These are phyloP conservation scores for Schizosaccharomyces lindneri DNA, from an alignment of 805 yeast genomes.

Conservation along the genomic window DNA sequence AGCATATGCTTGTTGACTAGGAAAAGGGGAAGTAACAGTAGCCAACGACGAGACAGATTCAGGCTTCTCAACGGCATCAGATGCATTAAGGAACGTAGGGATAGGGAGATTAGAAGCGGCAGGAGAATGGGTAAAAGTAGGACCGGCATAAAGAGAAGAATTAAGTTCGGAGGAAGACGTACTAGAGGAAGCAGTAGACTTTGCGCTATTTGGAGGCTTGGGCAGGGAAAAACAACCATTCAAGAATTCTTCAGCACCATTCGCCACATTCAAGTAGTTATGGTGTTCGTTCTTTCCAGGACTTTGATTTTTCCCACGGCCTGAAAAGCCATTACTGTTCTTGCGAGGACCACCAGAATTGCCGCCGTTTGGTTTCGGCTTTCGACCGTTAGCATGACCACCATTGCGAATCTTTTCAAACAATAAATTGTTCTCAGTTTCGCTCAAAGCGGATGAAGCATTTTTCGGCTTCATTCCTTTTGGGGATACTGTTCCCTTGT, in stretches of 20 bases:
- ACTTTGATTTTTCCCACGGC: too few species aligned
- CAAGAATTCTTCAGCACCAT: too few species aligned
- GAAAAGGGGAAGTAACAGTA: too few species aligned
- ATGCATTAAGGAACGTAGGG: constrained; percentile 6
- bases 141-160: constrained; percentile 8
- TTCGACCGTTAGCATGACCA: background rate
- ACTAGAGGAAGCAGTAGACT: background rate
- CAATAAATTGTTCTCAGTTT: background rate
- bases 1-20: too few species aligned
- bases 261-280: too few species aligned
- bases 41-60: too few species aligned
- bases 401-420: background rate
- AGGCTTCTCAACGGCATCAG: background rate
- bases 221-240: background rate
- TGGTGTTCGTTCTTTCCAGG: too few species aligned
- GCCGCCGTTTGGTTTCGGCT: background rate
- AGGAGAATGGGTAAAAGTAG: constrained; percentile 11
- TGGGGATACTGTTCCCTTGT: background rate
- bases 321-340: background rate
- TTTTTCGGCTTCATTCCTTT: background rate
- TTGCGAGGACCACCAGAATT: background rate
- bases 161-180: background rate
- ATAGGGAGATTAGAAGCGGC: constrained; percentile 11
- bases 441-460: background rate
- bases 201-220: background rate